Conservation (phyloP, 345 rosid species). For the Litchi chinensis region DNA sequence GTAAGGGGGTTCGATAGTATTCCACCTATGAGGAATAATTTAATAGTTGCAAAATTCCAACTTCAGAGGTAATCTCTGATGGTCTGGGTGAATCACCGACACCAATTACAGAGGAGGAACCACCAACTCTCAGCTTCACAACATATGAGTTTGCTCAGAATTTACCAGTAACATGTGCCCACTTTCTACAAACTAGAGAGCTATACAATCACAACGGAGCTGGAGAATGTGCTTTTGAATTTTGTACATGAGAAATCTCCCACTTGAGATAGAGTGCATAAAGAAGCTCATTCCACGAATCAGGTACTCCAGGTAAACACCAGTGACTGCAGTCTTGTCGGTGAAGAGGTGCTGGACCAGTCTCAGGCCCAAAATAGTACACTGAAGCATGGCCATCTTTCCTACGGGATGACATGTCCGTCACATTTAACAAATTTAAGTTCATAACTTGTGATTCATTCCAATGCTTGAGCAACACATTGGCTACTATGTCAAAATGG, state of each 20-base stretch:
- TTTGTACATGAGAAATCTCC: constrained; percentile 17
- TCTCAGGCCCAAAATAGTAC: constrained; percentile 51
- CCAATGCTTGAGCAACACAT: constrained; percentile 37
- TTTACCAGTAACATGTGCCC: not conserved
- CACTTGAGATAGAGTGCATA: constrained; percentile 50
- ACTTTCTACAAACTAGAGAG: not conserved
- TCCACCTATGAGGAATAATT: not conserved
- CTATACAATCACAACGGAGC: constrained; percentile 11
- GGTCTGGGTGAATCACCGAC: not conserved
- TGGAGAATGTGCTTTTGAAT: constrained; percentile 20
- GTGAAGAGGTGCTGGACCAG: constrained; percentile 52
- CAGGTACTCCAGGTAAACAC: constrained; percentile 93
- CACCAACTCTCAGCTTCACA: constrained; percentile 1
- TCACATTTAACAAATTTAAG: constrained; percentile 58
- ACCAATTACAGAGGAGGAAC: not conserved
- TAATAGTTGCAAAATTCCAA: not conserved
- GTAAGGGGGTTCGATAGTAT: not conserved
- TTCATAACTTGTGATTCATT: constrained; percentile 34
- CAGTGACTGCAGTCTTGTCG: constrained; percentile 92
- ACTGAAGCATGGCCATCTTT: constrained; percentile 79
- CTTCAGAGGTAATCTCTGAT: not conserved
- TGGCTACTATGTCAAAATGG: constrained; percentile 34
- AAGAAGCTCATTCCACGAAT: constrained; percentile 69
- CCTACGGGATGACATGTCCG: constrained; percentile 58
- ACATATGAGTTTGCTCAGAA: not conserved